These are phyloP conservation scores for Kodamaea arcana DNA, from an alignment of 1,139 yeast species.

Conservation along the genomic window DNA sequence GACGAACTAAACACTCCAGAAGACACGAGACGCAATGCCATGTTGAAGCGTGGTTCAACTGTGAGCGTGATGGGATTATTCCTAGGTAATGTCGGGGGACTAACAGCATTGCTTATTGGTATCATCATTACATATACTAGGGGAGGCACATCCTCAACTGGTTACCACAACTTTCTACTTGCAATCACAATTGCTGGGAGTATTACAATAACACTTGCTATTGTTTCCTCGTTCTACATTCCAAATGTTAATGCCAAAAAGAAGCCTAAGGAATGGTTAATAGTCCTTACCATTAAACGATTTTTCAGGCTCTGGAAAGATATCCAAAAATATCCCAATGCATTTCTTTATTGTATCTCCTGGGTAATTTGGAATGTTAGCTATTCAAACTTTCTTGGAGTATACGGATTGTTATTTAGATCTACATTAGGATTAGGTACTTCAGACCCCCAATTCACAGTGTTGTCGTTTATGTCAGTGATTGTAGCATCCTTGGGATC, in stretches of 20 bases:
- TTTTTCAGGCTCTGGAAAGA: slow-evolving; percentile 20
- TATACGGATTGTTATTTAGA: slow-evolving; percentile 38
- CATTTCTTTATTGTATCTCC: slow-evolving; percentile 34
- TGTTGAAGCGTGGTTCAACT: slow-evolving; percentile 30
- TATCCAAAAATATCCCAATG: slow-evolving; percentile 32
- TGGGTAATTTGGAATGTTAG: slow-evolving; percentile 47
- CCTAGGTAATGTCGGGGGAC: slow-evolving; percentile 38
- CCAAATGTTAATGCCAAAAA: slow-evolving; percentile 29
- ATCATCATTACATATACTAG: slow-evolving; percentile 33
- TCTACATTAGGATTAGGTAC: slow-evolving; percentile 38
- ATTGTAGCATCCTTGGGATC: slow-evolving; percentile 35
- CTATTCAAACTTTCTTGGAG: slow-evolving; percentile 33
- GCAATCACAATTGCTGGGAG: slow-evolving; percentile 43
- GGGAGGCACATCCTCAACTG: slow-evolving; percentile 25
- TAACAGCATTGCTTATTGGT: slow-evolving; percentile 37
- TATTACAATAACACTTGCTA: slow-evolving; percentile 27
- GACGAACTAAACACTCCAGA: slow-evolving; percentile 19
- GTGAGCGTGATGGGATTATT: slow-evolving; percentile 41
- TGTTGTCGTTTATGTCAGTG: slow-evolving; percentile 37
- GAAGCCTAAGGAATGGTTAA: slow-evolving; percentile 21
- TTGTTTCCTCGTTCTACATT: slow-evolving; percentile 25
- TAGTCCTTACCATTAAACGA: slow-evolving; percentile 26
- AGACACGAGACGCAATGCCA: slow-evolving; percentile 23
- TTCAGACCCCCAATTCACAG: slow-evolving; percentile 39
- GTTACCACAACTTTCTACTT: slow-evolving; percentile 33